phyloP scores from a whole-genome alignment of 2,329 filamentous ascomycete species.

The Remersonia thermophila region DNA sequence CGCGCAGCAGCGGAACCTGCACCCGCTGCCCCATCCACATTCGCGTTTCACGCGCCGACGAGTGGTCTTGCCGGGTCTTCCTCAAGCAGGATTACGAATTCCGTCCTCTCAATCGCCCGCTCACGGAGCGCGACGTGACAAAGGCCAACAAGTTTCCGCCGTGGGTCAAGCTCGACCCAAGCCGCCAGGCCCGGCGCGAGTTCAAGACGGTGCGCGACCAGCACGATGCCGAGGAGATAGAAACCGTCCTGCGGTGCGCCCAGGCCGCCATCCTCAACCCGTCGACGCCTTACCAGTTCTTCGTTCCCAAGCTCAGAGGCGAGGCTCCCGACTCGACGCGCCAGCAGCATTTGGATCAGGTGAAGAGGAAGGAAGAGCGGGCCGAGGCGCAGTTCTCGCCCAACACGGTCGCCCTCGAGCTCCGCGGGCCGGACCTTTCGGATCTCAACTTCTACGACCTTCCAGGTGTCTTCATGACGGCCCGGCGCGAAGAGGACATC shows the following conservation, averaged over 20 bases:
- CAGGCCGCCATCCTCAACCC: conserved; percentile 70
- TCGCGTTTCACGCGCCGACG: conserved; percentile 45
- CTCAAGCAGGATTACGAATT: conserved; percentile 55
- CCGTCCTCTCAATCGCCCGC: conserved; percentile 26
- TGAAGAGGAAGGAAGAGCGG: conserved; percentile 23
- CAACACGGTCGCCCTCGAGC: conserved; percentile 66
- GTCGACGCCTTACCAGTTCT: conserved; percentile 35
- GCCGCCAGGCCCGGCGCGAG: conserved; percentile 28
- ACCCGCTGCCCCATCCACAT: conserved; percentile 76
- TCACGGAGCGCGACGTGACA: conserved; percentile 36
- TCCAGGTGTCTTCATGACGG: conserved; percentile 67
- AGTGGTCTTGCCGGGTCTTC: conserved; percentile 58
- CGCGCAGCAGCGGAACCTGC: conserved; percentile 59
- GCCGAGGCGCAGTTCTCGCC: conserved; percentile 62
- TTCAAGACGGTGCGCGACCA: conserved; percentile 56
- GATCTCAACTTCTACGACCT: conserved; percentile 76
- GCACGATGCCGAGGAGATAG: conserved; percentile 46
- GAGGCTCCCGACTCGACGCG: conserved; percentile 11
- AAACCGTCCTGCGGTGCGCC: conserved; percentile 57
- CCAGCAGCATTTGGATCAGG: conserved; percentile 5
- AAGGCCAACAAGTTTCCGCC: conserved; percentile 46
- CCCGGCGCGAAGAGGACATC: conserved; percentile 48
- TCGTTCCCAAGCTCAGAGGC: conserved; percentile 34
- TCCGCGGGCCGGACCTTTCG: conserved; percentile 57
- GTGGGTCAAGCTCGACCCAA: conserved; percentile 43